Evolutionary conservation across 179 eudicot species (phyloP).

Genomic region (Amaranthus tricolor): DNA sequence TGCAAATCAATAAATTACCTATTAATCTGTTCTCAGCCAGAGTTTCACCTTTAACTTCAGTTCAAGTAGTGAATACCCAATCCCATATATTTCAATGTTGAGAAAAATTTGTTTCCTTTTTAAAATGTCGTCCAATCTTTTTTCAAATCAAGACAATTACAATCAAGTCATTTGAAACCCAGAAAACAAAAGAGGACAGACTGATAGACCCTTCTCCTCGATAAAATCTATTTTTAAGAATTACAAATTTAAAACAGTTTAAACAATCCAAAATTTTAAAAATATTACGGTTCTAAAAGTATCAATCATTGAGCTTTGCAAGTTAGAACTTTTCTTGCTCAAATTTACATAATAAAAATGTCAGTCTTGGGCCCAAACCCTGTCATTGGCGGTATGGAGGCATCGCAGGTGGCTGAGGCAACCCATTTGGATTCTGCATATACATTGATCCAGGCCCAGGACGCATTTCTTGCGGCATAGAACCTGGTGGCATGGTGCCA

Average conservation of each 20-base stretch:
- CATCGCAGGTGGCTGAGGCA: conserved; percentile 42
- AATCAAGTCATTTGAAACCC: too few species aligned
- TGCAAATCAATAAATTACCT: too few species aligned
- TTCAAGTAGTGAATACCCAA: too few species aligned
- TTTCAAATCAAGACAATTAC: too few species aligned
- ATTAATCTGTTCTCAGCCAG: too few species aligned
- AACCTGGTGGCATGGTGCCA: conserved; percentile 29
- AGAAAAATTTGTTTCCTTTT: too few species aligned
- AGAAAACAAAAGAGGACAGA: too few species aligned
- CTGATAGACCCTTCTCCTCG: too few species aligned
- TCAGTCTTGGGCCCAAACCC: background rate
- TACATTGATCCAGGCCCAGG: conserved; percentile 36
- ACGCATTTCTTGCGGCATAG: conserved; percentile 19
- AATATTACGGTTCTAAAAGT: background rate
- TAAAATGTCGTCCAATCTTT: too few species aligned
- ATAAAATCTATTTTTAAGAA: too few species aligned
- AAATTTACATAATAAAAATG: background rate
- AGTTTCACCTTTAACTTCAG: too few species aligned
- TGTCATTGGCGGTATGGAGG: conserved; percentile 53
- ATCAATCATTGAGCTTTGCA: conserved; percentile 4
- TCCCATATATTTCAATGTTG: too few species aligned
- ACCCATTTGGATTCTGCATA: conserved; percentile 41
- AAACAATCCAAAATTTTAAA: background rate
- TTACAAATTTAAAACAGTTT: background rate
- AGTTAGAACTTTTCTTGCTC: background rate